Base-by-base conservation (phyloP, 148 eudicot genomes). In the Vaccinium corymbosum region DNA sequence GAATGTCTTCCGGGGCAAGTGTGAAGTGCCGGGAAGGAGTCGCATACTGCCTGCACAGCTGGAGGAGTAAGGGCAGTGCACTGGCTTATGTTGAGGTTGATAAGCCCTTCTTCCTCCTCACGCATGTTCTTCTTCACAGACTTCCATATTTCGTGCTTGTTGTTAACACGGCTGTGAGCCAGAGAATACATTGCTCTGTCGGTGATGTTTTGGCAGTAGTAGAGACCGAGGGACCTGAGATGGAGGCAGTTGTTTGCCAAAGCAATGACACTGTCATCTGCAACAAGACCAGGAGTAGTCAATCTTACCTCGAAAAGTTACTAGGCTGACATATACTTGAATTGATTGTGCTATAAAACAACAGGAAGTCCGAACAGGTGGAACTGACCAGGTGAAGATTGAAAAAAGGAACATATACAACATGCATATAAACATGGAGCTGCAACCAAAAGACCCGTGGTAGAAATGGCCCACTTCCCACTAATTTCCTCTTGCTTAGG, bases 21-120 rank as follows among this genome's bases (percentile, higher is more conserved):
- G 85, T 96, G 99, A 57, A 96, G 98, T 4, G 93, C 89, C 0
- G 99, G 99, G 80, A 92, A 97, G 1, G 95, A 92, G 83, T 97
- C 95, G 14, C 99, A 96, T 7, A 96, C 83, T 0, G 97, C 95
- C 83, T 96, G 99, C 66, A 96, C 99, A 14, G 99, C 99, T 1
- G 94, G 95, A 3, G 99, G 98, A 1, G 99, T 96, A 19, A 96
- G 90, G 68, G 99, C 99, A 1, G 98, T 96, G 91, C 99, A 96
- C 86, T 96, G 99, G 85, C 99, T 96, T 80, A 96, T 94, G 89
- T 96, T 94, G 46, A 96, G 95, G 85, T 91, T 97, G 88, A 85
- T 89, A 20, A 94, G 97, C 48, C 99, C 99, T 76, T 92, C 93
- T 76, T 91, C 93, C 35, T 92, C 97, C 81, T 90, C 92, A 7